These are phyloP conservation scores for Dendryphion nanum DNA, from an alignment of 2,329 filamentous ascomycete genomes.

Conservation along the genomic window DNA sequence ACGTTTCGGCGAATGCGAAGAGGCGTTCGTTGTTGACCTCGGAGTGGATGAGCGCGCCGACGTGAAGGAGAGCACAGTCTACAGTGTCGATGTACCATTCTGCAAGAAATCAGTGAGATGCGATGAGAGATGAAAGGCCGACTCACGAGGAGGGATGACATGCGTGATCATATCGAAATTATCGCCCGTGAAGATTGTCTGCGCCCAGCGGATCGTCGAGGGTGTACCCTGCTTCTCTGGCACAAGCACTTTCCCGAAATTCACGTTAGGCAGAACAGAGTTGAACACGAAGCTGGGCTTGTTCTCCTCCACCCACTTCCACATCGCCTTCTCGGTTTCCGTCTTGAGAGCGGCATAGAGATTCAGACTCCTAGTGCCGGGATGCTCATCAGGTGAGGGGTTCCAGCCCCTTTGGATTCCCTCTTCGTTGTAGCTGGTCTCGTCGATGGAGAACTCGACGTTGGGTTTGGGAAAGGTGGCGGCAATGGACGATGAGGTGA, in stretches of 20 bases:
- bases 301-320: slow-evolving; percentile 47
- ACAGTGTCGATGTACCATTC: slow-evolving; percentile 23
- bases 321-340: slow-evolving; percentile 46
- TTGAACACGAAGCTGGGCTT: slow-evolving; percentile 48
- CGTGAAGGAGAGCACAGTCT: slow-evolving; percentile 49
- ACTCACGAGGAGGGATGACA: slow-evolving; percentile 32
- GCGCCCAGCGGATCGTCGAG: slow-evolving; percentile 26
- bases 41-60: slow-evolving; percentile 51
- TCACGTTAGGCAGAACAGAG: slow-evolving; percentile 35
- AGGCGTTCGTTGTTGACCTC: slow-evolving; percentile 51
- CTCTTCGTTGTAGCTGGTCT: slow-evolving; percentile 2
- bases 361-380: slow-evolving; percentile 14
- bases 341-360: slow-evolving; percentile 51
- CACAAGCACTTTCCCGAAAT: slow-evolving; percentile 36
- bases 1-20: slow-evolving; percentile 52
- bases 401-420: slow-evolving; percentile 37
- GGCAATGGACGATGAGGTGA: slow-evolving; percentile 44
- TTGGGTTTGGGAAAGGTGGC: slow-evolving; percentile 2
- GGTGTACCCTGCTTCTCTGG: slow-evolving; percentile 34
- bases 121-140: background rate
- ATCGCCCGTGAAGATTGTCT: slow-evolving; percentile 20
- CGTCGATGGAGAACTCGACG: background rate
- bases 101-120: slow-evolving; percentile 6
- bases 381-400: slow-evolving; percentile 16
- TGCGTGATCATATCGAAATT: slow-evolving; percentile 47